Conservation (phyloP, 345 rosid genomes). For the Heritiera fomes region DNA sequence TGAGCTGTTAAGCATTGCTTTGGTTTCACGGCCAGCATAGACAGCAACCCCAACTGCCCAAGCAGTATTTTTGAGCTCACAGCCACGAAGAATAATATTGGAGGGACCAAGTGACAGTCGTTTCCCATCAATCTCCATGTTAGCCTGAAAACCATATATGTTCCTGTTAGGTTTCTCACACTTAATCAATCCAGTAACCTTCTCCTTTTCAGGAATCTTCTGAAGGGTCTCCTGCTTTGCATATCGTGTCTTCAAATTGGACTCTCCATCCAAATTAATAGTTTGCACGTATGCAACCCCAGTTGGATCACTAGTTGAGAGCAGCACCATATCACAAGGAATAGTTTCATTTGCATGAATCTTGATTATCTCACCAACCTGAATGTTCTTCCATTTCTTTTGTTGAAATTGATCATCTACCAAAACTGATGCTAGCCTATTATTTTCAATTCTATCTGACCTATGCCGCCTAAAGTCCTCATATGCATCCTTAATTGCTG, state of each 20-base stretch:
- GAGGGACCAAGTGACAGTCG: slow-evolving; percentile 92
- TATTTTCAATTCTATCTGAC: slow-evolving; percentile 89
- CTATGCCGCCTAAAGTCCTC: slow-evolving; percentile 94
- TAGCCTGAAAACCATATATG: slow-evolving; percentile 90
- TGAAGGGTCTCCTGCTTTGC: slow-evolving; percentile 93
- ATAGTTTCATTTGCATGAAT: slow-evolving; percentile 69
- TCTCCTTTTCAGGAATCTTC: slow-evolving; percentile 60
- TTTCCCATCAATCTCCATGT: slow-evolving; percentile 83
- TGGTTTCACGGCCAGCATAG: slow-evolving; percentile 89
- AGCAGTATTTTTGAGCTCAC: slow-evolving; percentile 87
- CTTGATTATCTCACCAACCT: slow-evolving; percentile 82
- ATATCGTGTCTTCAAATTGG: slow-evolving; percentile 89
- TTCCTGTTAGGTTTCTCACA: slow-evolving; percentile 97
- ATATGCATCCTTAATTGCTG: slow-evolving; percentile 92
- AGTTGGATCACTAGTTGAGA: slow-evolving; percentile 93
- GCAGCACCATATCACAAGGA: slow-evolving; percentile 90
- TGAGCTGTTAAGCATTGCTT: slow-evolving; percentile 92
- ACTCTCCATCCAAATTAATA: slow-evolving; percentile 93
- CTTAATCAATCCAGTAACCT: slow-evolving; percentile 63
- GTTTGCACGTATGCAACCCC: slow-evolving; percentile 97
- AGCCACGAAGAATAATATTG: slow-evolving; percentile 86
- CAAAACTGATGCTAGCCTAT: slow-evolving; percentile 68
- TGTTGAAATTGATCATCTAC: slow-evolving; percentile 51
- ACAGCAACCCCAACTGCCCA: slow-evolving; percentile 87
- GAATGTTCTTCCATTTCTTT: slow-evolving; percentile 83